A percentile compares a stretch with the other conserved stretches of the same genome.
Conservation (phyloP, 2,329 filamentous ascomycete species). For the Fusarium sulawesiense region DNA sequence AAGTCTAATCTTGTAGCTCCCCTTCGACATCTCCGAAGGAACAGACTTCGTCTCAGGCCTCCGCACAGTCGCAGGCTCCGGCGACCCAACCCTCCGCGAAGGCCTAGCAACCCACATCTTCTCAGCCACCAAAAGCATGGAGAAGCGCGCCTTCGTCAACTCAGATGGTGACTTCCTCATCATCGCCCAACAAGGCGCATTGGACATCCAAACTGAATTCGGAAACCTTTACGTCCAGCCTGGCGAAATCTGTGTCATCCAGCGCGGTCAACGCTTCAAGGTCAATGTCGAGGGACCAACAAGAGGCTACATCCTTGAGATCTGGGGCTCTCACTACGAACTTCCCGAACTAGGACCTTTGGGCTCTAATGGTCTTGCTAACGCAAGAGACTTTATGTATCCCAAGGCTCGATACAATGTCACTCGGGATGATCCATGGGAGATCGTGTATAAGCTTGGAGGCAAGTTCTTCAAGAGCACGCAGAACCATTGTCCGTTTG, state of each 20-base stretch:
- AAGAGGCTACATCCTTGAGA: constrained; percentile 74
- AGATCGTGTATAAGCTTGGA: constrained; percentile 70
- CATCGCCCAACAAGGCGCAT: constrained; percentile 70
- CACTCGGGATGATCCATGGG: constrained; percentile 64
- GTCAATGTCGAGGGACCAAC: constrained; percentile 62
- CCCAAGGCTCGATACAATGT: constrained; percentile 70
- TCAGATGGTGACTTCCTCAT: constrained; percentile 76
- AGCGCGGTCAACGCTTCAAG: constrained; percentile 67
- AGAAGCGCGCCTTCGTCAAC: constrained; percentile 61
- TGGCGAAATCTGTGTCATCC: constrained; percentile 75
- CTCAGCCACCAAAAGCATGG: constrained; percentile 60
- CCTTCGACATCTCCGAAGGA: constrained; percentile 55
- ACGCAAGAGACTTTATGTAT: constrained; percentile 72
- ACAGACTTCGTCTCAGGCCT: constrained; percentile 52
- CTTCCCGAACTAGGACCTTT: constrained; percentile 75
- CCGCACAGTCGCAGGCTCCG: constrained; percentile 61
- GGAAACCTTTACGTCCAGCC: constrained; percentile 72
- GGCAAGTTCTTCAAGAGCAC: constrained; percentile 69
- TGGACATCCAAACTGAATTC: constrained; percentile 77
- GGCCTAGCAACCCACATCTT: constrained; percentile 63
- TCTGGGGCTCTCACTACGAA: constrained; percentile 72
- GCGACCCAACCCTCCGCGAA: constrained; percentile 61
- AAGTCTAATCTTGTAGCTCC: constrained; percentile 27
- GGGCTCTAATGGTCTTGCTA: constrained; percentile 74
- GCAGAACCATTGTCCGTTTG: constrained; percentile 75